phyloP scores from a whole-genome alignment of 768 basidiomycete species.

The Leccinum arenicola region DNA sequence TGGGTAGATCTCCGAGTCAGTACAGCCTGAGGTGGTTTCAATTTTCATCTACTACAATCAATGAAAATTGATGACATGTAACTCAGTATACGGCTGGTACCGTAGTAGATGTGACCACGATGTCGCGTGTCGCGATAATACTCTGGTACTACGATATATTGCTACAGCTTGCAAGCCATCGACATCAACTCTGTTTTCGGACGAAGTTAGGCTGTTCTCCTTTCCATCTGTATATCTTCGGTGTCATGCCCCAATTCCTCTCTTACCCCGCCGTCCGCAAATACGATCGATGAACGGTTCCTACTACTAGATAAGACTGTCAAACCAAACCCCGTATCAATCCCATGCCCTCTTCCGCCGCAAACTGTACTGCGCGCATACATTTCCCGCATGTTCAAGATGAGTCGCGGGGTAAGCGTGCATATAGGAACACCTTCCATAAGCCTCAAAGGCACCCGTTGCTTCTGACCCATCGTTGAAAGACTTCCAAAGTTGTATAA shows the following conservation, averaged over 20 bases:
- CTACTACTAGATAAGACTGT: not conserved
- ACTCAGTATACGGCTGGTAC: no score
- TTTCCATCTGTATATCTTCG: not conserved
- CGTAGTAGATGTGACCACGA: no score
- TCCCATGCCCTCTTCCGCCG: not conserved
- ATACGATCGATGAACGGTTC: not conserved
- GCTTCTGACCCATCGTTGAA: not conserved
- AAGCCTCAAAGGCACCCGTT: not conserved
- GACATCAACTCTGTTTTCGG: no score
- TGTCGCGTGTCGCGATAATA: no score
- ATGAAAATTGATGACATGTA: no score
- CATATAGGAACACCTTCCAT: not conserved
- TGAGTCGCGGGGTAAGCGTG: not conserved
- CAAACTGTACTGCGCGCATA: not conserved
- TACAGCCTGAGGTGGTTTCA: no score
- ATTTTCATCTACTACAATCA: no score
- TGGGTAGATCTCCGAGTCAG: no score
- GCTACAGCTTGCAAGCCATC: no score
- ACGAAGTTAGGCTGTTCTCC: not conserved
- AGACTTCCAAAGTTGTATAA: not conserved
- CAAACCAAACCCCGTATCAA: not conserved
- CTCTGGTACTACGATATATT: no score
- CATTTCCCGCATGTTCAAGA: not conserved
- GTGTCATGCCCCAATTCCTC: not conserved
- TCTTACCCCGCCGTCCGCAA: not conserved